Evolutionary conservation across 441 rosid genomes (phyloP).

Genomic region (Pelargonium citronellum): DNA sequence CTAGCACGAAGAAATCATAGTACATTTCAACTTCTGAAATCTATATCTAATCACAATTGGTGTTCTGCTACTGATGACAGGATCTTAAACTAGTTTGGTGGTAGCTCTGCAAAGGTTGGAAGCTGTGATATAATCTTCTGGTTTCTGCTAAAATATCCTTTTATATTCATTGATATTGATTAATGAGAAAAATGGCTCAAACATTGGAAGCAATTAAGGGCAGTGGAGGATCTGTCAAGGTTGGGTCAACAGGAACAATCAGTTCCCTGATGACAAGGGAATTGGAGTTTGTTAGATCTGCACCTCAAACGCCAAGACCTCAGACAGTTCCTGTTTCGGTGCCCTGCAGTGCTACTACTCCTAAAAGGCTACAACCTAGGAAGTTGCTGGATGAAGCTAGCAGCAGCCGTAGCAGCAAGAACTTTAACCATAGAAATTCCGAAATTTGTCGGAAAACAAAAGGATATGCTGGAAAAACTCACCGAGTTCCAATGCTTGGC

Average conservation of each 20-base stretch:
- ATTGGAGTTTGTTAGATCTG: conserved; percentile 51
- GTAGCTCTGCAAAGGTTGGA: no score
- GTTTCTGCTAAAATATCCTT: not conserved
- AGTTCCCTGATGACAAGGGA: conserved; percentile 73
- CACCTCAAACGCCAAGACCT: conserved; percentile 43
- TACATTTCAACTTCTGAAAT: not conserved
- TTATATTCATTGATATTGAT: not conserved
- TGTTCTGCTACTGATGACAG: no score
- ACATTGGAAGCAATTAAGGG: conserved; percentile 64
- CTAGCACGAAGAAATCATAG: no score
- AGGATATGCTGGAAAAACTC: conserved; percentile 36
- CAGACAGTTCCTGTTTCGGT: conserved; percentile 41
- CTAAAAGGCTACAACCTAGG: conserved; percentile 47
- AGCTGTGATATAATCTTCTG: no score
- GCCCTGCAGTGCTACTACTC: conserved; percentile 43
- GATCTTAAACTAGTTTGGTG: not conserved
- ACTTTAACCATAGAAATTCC: conserved; percentile 19
- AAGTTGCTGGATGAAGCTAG: conserved; percentile 69
- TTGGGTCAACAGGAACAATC: conserved; percentile 79
- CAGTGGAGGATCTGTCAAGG: conserved; percentile 74
- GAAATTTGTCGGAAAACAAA: conserved; percentile 41
- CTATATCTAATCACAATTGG: not conserved
- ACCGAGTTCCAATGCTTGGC: conserved; percentile 60
- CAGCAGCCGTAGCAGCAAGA: conserved; percentile 44
- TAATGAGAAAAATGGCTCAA: conserved; percentile 50